Percentiles rank a stretch among this genome's conserved stretches.
phyloP scores from a whole-genome alignment of 208 protist species.

The Novymonas esmeraldas region DNA sequence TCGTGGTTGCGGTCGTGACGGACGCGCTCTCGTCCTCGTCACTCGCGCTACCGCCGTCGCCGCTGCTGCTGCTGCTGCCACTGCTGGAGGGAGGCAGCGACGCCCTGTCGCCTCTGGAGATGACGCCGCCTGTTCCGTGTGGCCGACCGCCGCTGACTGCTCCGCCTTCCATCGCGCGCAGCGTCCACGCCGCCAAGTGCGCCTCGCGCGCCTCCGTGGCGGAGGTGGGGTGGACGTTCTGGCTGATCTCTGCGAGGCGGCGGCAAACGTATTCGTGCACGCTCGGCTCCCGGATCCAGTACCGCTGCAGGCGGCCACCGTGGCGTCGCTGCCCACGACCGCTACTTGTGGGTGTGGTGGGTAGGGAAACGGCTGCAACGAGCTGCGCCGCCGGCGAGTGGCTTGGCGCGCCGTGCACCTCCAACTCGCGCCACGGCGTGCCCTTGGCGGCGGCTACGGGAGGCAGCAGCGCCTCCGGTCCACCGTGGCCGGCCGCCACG shows the following conservation, averaged over 20 bases:
- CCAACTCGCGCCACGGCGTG: not conserved
- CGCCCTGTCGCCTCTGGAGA: not conserved
- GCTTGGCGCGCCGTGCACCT: not conserved
- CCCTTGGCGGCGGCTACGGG: not conserved
- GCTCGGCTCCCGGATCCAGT: slow-evolving; percentile 13
- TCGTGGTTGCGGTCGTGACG: not conserved
- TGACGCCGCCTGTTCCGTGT: not conserved
- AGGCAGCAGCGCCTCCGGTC: not conserved
- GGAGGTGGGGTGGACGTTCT: not conserved
- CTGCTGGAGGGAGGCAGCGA: not conserved
- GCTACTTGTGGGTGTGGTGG: not conserved
- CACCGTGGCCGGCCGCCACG: no score
- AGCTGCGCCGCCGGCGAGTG: not conserved
- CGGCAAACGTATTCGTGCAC: slow-evolving; percentile 15
- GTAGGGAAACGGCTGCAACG: not conserved
- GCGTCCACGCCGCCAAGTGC: slow-evolving; percentile 15
- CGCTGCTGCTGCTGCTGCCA: slow-evolving; percentile 2
- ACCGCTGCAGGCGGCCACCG: not conserved
- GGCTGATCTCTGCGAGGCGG: slow-evolving; percentile 25
- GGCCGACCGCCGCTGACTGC: not conserved
- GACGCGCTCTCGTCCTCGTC: slow-evolving; percentile 3
- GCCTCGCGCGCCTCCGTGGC: slow-evolving; percentile 9
- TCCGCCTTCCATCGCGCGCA: slow-evolving; percentile 25
- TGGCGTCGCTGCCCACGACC: not conserved
- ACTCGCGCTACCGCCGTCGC: not conserved